Conservation (phyloP, 176 grass and related monocot genomes). For the Stipa capillata region DNA sequence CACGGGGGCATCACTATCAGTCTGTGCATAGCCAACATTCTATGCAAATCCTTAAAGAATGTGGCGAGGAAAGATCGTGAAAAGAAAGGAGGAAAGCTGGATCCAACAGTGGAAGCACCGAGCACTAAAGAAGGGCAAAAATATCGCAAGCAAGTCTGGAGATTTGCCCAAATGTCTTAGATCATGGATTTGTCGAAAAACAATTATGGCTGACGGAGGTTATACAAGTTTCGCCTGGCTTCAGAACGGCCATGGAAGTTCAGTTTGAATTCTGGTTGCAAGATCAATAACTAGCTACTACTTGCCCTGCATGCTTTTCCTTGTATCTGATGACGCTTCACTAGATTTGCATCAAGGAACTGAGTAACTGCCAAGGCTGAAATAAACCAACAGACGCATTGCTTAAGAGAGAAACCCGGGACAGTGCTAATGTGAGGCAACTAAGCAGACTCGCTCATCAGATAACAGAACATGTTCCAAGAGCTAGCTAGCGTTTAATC, state of each 20-base stretch:
- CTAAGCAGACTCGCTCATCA: not conserved
- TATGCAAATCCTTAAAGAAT: not conserved
- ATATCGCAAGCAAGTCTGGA: not conserved
- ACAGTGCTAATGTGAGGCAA: not conserved
- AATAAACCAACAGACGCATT: not conserved
- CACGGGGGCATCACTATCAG: not conserved
- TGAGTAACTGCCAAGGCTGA: not conserved
- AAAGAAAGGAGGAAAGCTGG: slow-evolving; percentile 1
- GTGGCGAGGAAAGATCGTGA: not conserved
- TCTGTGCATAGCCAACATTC: not conserved
- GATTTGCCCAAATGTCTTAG: not conserved
- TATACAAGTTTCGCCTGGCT: not conserved
- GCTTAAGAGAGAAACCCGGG: not conserved
- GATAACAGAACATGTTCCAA: not conserved
- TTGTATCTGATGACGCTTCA: not conserved
- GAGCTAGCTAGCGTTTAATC: not conserved
- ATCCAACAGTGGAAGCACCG: not conserved
- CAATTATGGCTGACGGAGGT: not conserved
- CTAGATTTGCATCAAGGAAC: not conserved
- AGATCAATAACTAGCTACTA: not conserved
- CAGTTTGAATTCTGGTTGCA: not conserved
- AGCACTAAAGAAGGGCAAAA: not conserved
- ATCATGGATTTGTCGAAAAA: not conserved
- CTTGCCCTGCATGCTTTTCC: not conserved
- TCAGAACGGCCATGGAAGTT: not conserved